Evolutionary conservation across 768 basidiomycete species (phyloP).

Genomic region (Suillus cothurnatus): DNA sequence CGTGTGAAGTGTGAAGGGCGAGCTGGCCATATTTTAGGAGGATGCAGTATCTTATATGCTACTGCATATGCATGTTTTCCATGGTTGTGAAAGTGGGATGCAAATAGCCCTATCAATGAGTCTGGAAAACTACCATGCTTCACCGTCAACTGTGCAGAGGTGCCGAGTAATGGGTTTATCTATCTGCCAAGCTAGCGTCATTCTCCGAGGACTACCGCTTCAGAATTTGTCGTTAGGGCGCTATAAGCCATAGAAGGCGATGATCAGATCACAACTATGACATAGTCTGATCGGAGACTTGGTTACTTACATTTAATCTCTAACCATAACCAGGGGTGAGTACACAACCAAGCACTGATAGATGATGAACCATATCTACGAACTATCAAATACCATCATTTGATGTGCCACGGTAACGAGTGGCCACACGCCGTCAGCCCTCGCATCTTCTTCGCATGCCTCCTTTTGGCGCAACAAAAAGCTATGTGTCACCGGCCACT

Average conservation of each 20-base stretch:
- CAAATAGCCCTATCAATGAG: background rate
- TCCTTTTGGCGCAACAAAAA: constrained; percentile 34
- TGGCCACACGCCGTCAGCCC: constrained; percentile 32
- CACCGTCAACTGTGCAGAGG: background rate
- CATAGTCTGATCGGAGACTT: background rate
- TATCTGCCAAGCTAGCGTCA: background rate
- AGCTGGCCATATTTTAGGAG: background rate
- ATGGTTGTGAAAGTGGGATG: background rate
- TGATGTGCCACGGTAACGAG: constrained; percentile 32
- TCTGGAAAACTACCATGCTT: background rate
- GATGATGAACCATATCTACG: background rate
- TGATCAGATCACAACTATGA: background rate
- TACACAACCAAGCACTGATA: constrained; percentile 3
- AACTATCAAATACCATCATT: constrained; percentile 30
- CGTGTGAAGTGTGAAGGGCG: background rate
- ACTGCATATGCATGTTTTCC: background rate
- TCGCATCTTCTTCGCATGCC: constrained; percentile 30
- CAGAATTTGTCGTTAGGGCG: background rate
- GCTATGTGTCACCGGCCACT: constrained; percentile 28
- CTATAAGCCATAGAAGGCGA: background rate
- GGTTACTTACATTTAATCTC: background rate
- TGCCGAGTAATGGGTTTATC: constrained; percentile 1
- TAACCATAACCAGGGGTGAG: background rate
- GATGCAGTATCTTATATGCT: background rate
- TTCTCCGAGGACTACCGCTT: constrained; percentile 2